Conservation (phyloP, 2,329 filamentous ascomycete genomes). For the Alternaria triticina region DNA sequence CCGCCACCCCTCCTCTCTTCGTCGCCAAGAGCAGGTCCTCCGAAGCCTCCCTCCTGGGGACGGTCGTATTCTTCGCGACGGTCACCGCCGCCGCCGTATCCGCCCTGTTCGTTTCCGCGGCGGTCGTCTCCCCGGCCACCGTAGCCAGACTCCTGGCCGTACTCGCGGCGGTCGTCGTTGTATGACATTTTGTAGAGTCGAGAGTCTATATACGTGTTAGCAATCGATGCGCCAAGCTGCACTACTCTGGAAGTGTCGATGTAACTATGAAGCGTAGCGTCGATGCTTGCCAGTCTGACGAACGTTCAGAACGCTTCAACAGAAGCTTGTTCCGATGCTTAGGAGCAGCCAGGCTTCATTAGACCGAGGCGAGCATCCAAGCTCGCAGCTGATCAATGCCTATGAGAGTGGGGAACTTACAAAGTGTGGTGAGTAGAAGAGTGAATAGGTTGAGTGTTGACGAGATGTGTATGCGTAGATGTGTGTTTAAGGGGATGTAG, state of each 20-base stretch:
- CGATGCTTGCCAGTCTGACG: neutral
- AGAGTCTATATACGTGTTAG: neutral
- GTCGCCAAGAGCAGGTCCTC: constrained; percentile 14
- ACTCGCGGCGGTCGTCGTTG: constrained; percentile 31
- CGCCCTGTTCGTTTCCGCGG: constrained; percentile 17
- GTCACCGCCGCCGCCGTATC: constrained; percentile 23
- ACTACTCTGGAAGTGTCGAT: neutral
- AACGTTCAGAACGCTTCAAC: neutral
- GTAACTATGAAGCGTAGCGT: neutral
- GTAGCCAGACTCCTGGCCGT: constrained; percentile 14
- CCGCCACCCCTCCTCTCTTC: constrained; percentile 14
- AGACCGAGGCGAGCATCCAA: neutral
- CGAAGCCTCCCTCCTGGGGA: constrained; percentile 19
- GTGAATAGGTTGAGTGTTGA: neutral
- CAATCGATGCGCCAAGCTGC: neutral
- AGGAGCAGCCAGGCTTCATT: neutral
- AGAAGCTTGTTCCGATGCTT: neutral
- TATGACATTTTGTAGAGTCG: constrained; percentile 26
- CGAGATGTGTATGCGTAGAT: neutral
- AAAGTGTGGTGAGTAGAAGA: neutral
- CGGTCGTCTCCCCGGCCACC: constrained; percentile 22
- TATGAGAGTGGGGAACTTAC: neutral
- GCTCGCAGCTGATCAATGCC: neutral
- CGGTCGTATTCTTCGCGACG: constrained; percentile 25
- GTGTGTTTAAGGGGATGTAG: neutral